phyloP scores from a whole-genome alignment of 2,329 filamentous ascomycete species.

The Paracorniculantispora psalliotae region DNA sequence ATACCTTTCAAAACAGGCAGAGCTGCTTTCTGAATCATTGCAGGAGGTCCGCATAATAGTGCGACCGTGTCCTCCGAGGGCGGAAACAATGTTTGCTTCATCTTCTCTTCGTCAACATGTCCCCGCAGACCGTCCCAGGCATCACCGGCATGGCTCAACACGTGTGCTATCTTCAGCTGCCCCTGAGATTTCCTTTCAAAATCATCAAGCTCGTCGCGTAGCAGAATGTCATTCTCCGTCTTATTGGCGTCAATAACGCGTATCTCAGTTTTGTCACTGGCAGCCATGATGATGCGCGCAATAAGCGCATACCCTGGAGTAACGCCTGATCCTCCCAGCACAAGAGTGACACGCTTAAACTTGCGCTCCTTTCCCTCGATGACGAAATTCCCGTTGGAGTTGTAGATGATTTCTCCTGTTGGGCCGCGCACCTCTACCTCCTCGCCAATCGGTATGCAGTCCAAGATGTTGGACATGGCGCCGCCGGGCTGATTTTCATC shows the following conservation, averaged over 20 bases:
- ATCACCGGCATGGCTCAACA: slow-evolving; percentile 39
- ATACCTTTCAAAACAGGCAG: slow-evolving; percentile 39
- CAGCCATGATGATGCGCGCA: slow-evolving; percentile 32
- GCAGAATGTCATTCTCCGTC: slow-evolving; percentile 52
- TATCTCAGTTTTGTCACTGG: slow-evolving; percentile 30
- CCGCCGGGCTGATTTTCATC: slow-evolving; percentile 43
- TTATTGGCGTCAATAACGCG: slow-evolving; percentile 50
- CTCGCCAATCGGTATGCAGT: slow-evolving; percentile 43
- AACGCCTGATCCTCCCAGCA: slow-evolving; percentile 47
- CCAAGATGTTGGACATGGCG: slow-evolving; percentile 49
- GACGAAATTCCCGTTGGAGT: slow-evolving; percentile 39
- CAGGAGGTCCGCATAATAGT: slow-evolving; percentile 45
- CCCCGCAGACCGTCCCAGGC: slow-evolving; percentile 42
- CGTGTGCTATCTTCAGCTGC: slow-evolving; percentile 40
- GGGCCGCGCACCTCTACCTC: slow-evolving; percentile 48
- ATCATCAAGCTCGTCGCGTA: slow-evolving; percentile 52
- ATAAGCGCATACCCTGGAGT: slow-evolving; percentile 46
- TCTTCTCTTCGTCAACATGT: slow-evolving; percentile 36
- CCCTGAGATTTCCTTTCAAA: slow-evolving; percentile 42
- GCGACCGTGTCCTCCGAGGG: slow-evolving; percentile 36
- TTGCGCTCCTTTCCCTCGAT: slow-evolving; percentile 36
- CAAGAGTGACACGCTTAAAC: slow-evolving; percentile 41
- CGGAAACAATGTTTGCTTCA: slow-evolving; percentile 36
- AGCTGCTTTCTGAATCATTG: slow-evolving; percentile 47
- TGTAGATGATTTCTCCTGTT: slow-evolving; percentile 45